Conservation (phyloP, 495 filamentous ascomycete species). For the Penicillium canescens region DNA sequence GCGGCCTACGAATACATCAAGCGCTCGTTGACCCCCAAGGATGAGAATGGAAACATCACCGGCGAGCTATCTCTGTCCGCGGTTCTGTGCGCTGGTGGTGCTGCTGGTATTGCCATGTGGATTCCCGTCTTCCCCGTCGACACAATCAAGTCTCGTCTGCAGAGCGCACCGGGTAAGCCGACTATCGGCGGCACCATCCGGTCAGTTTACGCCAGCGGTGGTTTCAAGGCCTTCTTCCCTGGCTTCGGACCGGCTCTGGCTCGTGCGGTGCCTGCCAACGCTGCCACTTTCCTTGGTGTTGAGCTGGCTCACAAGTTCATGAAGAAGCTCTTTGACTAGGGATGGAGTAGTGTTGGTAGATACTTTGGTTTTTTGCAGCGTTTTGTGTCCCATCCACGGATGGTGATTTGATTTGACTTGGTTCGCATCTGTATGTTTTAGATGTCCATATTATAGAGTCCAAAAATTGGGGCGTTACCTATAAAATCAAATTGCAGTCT, state of each 20-base stretch:
- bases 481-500: background rate
- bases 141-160: slow-evolving; percentile 90
- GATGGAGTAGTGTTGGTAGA: slow-evolving; percentile 10
- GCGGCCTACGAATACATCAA: slow-evolving; percentile 97
- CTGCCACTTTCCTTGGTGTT: slow-evolving; percentile 74
- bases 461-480: background rate
- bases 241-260: slow-evolving; percentile 91
- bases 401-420: slow-evolving; percentile 1
- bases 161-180: slow-evolving; percentile 86
- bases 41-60: slow-evolving; percentile 70
- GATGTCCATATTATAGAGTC: slow-evolving; percentile 6
- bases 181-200: slow-evolving; percentile 79
- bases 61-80: slow-evolving; percentile 74
- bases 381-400: slow-evolving; percentile 8
- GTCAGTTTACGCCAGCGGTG: slow-evolving; percentile 76
- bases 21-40: slow-evolving; percentile 79
- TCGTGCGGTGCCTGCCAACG: slow-evolving; percentile 93
- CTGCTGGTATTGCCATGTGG: slow-evolving; percentile 98
- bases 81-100: slow-evolving; percentile 83
- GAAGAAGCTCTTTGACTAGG: slow-evolving; percentile 64
- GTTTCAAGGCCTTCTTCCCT: slow-evolving; percentile 94
- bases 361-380: slow-evolving; percentile 18
- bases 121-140: slow-evolving; percentile 97
- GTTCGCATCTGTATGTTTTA: slow-evolving; percentile 2
- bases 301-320: slow-evolving; percentile 81